Percentiles rank a stretch among this genome's conserved stretches.
Evolutionary conservation across 768 basidiomycete species (phyloP).

Genomic region (Atractiella rhizophila): DNA sequence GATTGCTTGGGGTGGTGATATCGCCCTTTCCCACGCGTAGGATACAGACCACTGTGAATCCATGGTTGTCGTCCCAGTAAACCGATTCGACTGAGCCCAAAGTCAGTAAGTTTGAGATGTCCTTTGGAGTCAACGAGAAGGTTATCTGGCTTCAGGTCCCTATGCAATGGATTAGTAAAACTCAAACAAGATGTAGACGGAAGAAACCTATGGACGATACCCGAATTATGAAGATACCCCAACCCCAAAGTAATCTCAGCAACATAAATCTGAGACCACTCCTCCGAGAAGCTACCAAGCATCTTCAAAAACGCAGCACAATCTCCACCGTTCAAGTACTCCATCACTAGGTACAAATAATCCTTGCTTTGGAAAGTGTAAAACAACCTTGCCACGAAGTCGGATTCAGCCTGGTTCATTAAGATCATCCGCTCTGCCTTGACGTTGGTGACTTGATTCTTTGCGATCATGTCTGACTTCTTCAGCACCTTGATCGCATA

Average conservation of each 20-base stretch:
- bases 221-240: slow-evolving; percentile 79
- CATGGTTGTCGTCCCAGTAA: slow-evolving; percentile 93
- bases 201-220: slow-evolving; percentile 72
- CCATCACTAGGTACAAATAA: slow-evolving; percentile 95
- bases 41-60: too few species aligned
- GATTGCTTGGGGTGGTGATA: too few species aligned
- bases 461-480: slow-evolving; percentile 99
- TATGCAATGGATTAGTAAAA: too few species aligned
- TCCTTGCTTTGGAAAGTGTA: slow-evolving; percentile 99
- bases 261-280: slow-evolving; percentile 89
- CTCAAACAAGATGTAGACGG: too few species aligned
- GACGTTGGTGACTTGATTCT: slow-evolving; percentile 99
- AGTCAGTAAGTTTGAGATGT: slow-evolving; percentile 92
- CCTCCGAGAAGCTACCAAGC: slow-evolving; percentile 68
- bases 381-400: slow-evolving; percentile 82
- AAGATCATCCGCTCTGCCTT: slow-evolving; percentile 98
- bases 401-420: slow-evolving; percentile 96
- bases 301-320: slow-evolving; percentile 93
- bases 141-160: slow-evolving; percentile 95
- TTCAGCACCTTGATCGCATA: slow-evolving; percentile 99
- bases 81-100: slow-evolving; percentile 88
- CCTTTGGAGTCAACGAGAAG: slow-evolving; percentile 88
- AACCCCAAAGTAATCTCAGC: slow-evolving; percentile 91
- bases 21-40: too few species aligned
- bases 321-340: slow-evolving; percentile 94